Percentiles rank a stretch among this genome's conserved stretches.
These are phyloP conservation scores for Bacidia rubella DNA, from an alignment of 495 filamentous ascomycete genomes.

Conservation along the genomic window DNA sequence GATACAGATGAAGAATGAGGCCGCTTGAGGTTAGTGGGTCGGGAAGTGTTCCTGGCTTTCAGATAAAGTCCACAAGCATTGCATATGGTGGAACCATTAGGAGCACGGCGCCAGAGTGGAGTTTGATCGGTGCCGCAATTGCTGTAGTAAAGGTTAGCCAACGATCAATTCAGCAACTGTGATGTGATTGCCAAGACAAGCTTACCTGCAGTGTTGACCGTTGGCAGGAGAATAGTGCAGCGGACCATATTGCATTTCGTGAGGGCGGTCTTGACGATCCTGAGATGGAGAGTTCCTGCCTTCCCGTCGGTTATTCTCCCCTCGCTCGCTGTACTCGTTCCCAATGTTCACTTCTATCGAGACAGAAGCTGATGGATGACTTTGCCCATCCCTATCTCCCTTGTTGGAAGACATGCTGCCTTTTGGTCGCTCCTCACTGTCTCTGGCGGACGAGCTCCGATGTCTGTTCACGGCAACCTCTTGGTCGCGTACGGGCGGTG, in stretches of 20 bases:
- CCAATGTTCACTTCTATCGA: conserved; percentile 1
- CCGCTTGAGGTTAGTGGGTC: conserved; percentile 72
- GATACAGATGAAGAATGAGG: conserved; percentile 15
- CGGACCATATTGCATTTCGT: conserved; percentile 17
- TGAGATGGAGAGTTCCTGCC: conserved; percentile 6
- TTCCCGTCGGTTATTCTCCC: not conserved
- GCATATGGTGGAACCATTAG: conserved; percentile 86
- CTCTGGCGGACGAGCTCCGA: not conserved
- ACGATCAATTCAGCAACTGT: not conserved
- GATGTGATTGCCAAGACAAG: not conserved
- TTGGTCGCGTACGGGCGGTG: not conserved
- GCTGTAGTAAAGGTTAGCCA: conserved; percentile 30
- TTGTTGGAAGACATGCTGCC: not conserved
- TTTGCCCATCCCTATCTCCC: not conserved
- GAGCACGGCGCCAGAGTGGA: conserved; percentile 88
- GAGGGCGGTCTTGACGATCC: conserved; percentile 8
- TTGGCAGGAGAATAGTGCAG: conserved; percentile 18
- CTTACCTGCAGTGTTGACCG: conserved; percentile 44
- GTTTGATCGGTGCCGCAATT: conserved; percentile 92
- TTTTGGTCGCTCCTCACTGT: not conserved
- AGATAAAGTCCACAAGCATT: conserved; percentile 94
- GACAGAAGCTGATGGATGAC: not conserved
- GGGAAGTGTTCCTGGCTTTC: conserved; percentile 80
- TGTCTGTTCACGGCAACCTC: not conserved
- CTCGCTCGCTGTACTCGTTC: not conserved